Conservation (phyloP, 2,329 filamentous ascomycete genomes). For the Diplodia sapinea region DNA sequence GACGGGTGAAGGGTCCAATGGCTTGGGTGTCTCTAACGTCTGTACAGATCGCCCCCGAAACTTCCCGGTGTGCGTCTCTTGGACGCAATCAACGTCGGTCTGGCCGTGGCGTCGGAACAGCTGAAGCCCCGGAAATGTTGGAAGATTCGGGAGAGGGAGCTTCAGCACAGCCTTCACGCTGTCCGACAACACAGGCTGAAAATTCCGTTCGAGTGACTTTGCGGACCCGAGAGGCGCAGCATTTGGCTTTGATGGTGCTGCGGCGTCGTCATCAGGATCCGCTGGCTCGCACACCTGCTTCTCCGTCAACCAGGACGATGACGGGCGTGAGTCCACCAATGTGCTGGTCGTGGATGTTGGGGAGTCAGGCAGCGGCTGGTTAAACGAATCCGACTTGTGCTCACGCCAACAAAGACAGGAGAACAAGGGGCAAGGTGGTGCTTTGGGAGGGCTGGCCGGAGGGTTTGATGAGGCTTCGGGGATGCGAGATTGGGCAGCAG, state of each 20-base stretch:
- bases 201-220: not conserved
- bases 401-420: slow-evolving; percentile 21
- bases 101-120: not conserved
- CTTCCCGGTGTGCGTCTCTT: not conserved
- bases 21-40: not conserved
- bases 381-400: not conserved
- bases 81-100: not conserved
- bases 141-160: not conserved
- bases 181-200: not conserved
- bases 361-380: not conserved
- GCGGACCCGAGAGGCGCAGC: not conserved
- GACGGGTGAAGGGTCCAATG: not conserved
- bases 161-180: not conserved
- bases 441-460: not conserved
- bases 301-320: not conserved
- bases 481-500: not conserved
- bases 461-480: not conserved
- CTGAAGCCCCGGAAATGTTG: not conserved
- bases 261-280: not conserved
- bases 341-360: not conserved
- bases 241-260: not conserved
- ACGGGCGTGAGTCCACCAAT: not conserved
- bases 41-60: not conserved
- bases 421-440: not conserved
- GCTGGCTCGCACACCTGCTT: not conserved